These are phyloP conservation scores for Sambucus nigra DNA, from an alignment of 129 eudicot species.

Conservation along the genomic window DNA sequence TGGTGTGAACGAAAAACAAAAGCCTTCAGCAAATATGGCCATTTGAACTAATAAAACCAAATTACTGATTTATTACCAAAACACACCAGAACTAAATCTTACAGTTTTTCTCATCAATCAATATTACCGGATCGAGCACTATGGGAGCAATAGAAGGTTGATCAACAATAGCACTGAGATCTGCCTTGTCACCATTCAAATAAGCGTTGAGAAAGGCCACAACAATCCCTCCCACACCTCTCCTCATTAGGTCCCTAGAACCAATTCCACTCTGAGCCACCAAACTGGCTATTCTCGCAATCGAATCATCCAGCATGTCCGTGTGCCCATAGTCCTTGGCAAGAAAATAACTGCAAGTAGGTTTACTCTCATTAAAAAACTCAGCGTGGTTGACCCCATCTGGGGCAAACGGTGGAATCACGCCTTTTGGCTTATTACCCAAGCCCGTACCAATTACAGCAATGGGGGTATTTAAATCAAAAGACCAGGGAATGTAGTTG, in stretches of 20 bases:
- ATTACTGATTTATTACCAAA: too few species aligned
- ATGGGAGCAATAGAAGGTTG: constrained; percentile 24
- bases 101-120: not conserved
- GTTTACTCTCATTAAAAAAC: constrained; percentile 36
- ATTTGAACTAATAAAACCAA: too few species aligned
- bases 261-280: constrained; percentile 17
- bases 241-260: constrained; percentile 21
- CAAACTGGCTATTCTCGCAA: constrained; percentile 5
- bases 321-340: constrained; percentile 35
- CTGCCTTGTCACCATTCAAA: constrained; percentile 13
- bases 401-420: constrained; percentile 26
- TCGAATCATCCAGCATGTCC: constrained; percentile 26
- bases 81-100: too few species aligned
- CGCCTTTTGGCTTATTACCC: constrained; percentile 10
- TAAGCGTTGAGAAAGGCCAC: constrained; percentile 30
- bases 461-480: constrained; percentile 19
- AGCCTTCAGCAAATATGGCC: too few species aligned
- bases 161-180: constrained; percentile 15
- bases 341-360: constrained; percentile 24
- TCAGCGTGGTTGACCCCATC: constrained; percentile 30
- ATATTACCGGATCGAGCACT: constrained; percentile 32
- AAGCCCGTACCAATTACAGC: constrained; percentile 35
- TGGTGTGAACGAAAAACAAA: too few species aligned
- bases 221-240: constrained; percentile 31
- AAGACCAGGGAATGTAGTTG: constrained; percentile 24